Conservation (phyloP, 2,329 filamentous ascomycete species). For the Nigrospora oryzae region DNA sequence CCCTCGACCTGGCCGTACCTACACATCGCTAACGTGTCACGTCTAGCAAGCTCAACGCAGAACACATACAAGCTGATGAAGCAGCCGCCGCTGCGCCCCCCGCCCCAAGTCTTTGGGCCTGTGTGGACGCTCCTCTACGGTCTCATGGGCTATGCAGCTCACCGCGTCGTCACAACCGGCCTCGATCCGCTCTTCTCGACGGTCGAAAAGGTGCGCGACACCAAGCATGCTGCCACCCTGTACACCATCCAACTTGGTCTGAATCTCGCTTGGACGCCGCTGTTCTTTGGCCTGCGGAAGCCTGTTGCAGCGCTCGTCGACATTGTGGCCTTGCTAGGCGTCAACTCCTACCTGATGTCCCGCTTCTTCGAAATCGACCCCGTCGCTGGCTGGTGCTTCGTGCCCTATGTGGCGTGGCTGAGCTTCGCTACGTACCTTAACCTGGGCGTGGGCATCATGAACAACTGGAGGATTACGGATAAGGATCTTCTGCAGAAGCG, state of each 20-base stretch:
- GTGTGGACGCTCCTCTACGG: constrained; percentile 61
- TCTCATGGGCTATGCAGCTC: constrained; percentile 81
- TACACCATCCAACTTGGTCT: constrained; percentile 81
- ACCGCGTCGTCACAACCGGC: constrained; percentile 63
- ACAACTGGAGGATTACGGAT: constrained; percentile 52
- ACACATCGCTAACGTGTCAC: neutral
- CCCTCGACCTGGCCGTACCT: neutral
- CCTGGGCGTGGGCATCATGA: constrained; percentile 58
- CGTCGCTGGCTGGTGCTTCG: constrained; percentile 63
- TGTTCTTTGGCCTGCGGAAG: constrained; percentile 75
- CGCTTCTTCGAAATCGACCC: constrained; percentile 69
- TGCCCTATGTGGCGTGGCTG: constrained; percentile 81
- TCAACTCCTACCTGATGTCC: constrained; percentile 66
- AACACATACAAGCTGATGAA: constrained; percentile 56
- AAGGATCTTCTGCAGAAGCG: constrained; percentile 17
- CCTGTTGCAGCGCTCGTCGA: constrained; percentile 70
- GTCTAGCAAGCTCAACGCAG: constrained; percentile 45
- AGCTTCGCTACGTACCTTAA: constrained; percentile 82
- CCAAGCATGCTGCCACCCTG: constrained; percentile 64
- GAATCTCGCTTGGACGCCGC: constrained; percentile 84
- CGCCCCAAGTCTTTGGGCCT: constrained; percentile 54
- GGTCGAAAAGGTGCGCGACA: constrained; percentile 15
- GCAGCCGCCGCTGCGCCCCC: constrained; percentile 57
- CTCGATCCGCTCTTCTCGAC: constrained; percentile 43
- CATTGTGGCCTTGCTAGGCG: constrained; percentile 62